A percentile compares a stretch with the other conserved stretches of the same genome.
Evolutionary conservation across 345 rosid species (phyloP).

Genomic region (Sonneratia alba): DNA sequence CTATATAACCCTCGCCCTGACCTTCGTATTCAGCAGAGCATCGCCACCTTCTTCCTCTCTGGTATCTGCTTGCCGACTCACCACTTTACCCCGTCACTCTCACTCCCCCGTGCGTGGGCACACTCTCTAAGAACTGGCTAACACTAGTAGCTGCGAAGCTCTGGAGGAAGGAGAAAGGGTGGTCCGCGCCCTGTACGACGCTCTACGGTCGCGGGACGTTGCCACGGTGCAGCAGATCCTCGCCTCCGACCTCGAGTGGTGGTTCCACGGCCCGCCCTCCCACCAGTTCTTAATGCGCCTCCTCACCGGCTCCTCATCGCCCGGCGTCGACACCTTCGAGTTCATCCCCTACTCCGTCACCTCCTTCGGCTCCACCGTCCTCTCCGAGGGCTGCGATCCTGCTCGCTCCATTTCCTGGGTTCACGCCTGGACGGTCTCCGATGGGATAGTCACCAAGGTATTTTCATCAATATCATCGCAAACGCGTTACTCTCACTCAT

Average conservation of each 20-base stretch:
- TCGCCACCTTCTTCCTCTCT: too few species aligned
- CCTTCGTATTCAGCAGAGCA: too few species aligned
- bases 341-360: constrained; percentile 39
- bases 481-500: too few species aligned
- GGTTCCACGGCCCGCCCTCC: constrained; percentile 97
- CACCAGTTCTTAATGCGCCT: constrained; percentile 97
- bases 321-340: constrained; percentile 24
- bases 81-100: too few species aligned
- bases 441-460: constrained; percentile 94
- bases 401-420: constrained; percentile 62
- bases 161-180: constrained; percentile 67
- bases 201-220: constrained; percentile 3
- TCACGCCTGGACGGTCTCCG: constrained; percentile 90
- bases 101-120: too few species aligned
- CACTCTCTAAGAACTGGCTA: constrained; percentile 69
- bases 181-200: constrained; percentile 76
- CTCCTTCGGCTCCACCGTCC: constrained; percentile 56
- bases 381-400: constrained; percentile 77
- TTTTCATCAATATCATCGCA: too few species aligned
- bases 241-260: constrained; percentile 88
- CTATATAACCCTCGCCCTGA: too few species aligned
- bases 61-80: too few species aligned
- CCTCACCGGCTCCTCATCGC: constrained; percentile 53
- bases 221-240: constrained; percentile 28
- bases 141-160: constrained; percentile 27